Evolutionary conservation across 1,139 yeast genomes (phyloP).

Genomic region (Groenewaldozyma sp.): DNA sequence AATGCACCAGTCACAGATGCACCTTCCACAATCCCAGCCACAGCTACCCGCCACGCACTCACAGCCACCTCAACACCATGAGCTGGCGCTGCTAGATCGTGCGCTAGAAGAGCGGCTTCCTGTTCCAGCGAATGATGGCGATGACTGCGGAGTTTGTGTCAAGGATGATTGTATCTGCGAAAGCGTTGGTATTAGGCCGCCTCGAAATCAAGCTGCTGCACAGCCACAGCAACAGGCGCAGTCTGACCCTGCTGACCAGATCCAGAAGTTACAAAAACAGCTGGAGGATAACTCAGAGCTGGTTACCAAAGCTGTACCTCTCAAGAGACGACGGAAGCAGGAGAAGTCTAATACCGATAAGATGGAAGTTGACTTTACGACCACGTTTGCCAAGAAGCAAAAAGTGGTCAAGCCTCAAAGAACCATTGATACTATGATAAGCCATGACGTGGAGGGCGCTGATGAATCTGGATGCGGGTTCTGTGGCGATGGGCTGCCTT

Average conservation of each 20-base stretch:
- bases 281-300: neutral
- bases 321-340: neutral
- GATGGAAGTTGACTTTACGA: conserved; percentile 28
- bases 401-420: too few relatives aligned
- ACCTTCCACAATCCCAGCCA: conserved; percentile 6
- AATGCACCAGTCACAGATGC: neutral
- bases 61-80: conserved; percentile 8
- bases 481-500: conserved; percentile 85
- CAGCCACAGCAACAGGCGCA: neutral
- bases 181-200: conserved; percentile 38
- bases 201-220: conserved; percentile 1
- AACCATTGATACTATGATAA: conserved; percentile 1
- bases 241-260: neutral
- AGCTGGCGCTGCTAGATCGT: conserved; percentile 30
- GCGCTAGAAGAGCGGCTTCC: conserved; percentile 33
- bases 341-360: conserved; percentile 11
- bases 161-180: conserved; percentile 68
- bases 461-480: conserved; percentile 59
- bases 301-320: conserved; percentile 4
- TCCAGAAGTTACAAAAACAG: too few relatives aligned
- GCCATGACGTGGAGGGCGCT: conserved; percentile 2
- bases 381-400: conserved; percentile 14
- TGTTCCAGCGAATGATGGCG: conserved; percentile 20
- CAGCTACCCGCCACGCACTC: conserved; percentile 9
- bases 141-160: conserved; percentile 56